A percentile compares a stretch with the other conserved stretches of the same genome.
These are phyloP conservation scores for Thamnidium elegans DNA, from an alignment of 192 early-diverging fungal genomes.

Conservation along the genomic window DNA sequence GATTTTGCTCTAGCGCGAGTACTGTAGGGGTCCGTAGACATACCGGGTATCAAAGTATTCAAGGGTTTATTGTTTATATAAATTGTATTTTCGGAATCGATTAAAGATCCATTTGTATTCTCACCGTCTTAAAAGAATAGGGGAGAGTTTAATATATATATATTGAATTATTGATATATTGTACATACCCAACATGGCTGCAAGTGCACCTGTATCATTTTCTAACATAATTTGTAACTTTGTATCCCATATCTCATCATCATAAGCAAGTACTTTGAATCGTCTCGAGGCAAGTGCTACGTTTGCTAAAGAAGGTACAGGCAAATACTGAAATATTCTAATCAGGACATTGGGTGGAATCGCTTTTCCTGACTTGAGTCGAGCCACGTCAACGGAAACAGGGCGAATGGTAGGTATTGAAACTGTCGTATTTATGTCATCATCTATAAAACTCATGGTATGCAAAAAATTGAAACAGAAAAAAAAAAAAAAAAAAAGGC, in stretches of 20 bases:
- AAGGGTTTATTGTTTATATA: constrained; percentile 38
- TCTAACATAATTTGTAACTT: constrained; percentile 46
- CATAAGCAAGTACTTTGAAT: constrained; percentile 75
- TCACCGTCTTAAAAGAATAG: constrained; percentile 6
- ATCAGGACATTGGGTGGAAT: constrained; percentile 48
- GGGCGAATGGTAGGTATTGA: not conserved
- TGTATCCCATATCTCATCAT: constrained; percentile 71
- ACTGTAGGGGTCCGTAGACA: constrained; percentile 45
- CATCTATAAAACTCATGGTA: constrained; percentile 8
- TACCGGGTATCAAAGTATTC: constrained; percentile 41
- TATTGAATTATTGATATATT: not conserved
- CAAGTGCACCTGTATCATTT: constrained; percentile 21
- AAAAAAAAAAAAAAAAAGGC: no score
- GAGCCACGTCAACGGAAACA: not conserved
- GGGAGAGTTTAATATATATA: not conserved
- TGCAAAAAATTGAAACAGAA: no score
- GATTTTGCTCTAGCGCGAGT: constrained; percentile 45
- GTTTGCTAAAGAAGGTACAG: constrained; percentile 43
- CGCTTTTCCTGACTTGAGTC: constrained; percentile 7
- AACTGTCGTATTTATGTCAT: not conserved
- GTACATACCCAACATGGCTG: constrained; percentile 18
- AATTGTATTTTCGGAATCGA: constrained; percentile 7
- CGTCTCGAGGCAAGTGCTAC: constrained; percentile 63
- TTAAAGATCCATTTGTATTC: constrained; percentile 11
- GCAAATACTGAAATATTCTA: constrained; percentile 45